Percentiles rank a stretch among this genome's conserved stretches.
These are phyloP conservation scores for Magnolia kwangsiensis DNA, from an alignment of 164 flowering plant genomes.

Conservation along the genomic window DNA sequence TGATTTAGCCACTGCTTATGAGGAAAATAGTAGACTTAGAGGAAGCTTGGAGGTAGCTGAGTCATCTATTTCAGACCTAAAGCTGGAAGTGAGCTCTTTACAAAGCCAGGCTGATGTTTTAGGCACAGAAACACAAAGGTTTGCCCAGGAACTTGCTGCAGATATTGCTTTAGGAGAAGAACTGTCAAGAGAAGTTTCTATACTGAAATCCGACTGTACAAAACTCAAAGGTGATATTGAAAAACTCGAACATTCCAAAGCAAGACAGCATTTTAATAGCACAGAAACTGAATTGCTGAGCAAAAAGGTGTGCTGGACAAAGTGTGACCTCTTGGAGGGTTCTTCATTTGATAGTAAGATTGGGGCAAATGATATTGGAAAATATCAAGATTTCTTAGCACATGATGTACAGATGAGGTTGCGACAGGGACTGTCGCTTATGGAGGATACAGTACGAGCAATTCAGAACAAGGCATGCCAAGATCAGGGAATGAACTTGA, in stretches of 20 bases:
- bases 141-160: conserved; percentile 45
- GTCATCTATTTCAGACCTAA: conserved; percentile 63
- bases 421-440: conserved; percentile 43
- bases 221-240: conserved; percentile 60
- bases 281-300: conserved; percentile 11
- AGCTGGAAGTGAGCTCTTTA: conserved; percentile 62
- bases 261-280: conserved; percentile 13
- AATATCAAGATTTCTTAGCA: conserved; percentile 10
- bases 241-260: conserved; percentile 31
- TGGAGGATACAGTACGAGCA: conserved; percentile 60
- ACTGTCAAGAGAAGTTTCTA: conserved; percentile 58
- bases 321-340: neutral
- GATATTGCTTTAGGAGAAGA: conserved; percentile 74
- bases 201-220: conserved; percentile 66
- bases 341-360: neutral
- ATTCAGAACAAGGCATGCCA: conserved; percentile 47
- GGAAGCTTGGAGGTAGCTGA: conserved; percentile 71
- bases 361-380: neutral
- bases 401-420: conserved; percentile 34
- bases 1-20: conserved; percentile 51
- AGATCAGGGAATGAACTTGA: conserved; percentile 38
- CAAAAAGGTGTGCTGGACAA: neutral
- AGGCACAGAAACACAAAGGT: conserved; percentile 56
- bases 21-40: conserved; percentile 68
- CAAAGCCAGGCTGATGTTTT: conserved; percentile 64